Percentiles rank a stretch among this genome's conserved stretches.
Conservation (phyloP, 768 basidiomycete genomes). For the Pulveroboletus sp. region DNA sequence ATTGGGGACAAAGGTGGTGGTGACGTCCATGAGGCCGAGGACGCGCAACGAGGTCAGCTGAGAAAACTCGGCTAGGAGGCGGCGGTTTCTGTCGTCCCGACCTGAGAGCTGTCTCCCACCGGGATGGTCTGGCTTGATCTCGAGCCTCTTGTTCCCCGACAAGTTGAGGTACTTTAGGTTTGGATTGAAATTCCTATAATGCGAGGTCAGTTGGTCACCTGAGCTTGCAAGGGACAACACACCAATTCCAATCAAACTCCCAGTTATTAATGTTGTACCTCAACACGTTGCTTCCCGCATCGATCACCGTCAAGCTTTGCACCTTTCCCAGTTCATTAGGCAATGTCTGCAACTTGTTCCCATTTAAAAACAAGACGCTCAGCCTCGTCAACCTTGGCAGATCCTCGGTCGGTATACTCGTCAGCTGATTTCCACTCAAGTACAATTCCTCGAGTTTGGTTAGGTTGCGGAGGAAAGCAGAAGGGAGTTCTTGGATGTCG, state of each 20-base stretch:
- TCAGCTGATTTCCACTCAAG: constrained; percentile 92
- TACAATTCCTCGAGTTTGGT: constrained; percentile 80
- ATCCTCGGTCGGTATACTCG: constrained; percentile 87
- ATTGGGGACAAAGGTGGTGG: constrained; percentile 56
- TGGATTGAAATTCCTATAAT: constrained; percentile 89
- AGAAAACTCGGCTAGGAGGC: constrained; percentile 77
- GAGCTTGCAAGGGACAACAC: constrained; percentile 15
- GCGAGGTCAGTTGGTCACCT: constrained; percentile 2
- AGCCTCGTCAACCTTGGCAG: constrained; percentile 67
- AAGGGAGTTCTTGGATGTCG: constrained; percentile 85
- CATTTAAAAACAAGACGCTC: constrained; percentile 82
- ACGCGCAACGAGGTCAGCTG: constrained; percentile 82
- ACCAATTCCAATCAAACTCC: constrained; percentile 99
- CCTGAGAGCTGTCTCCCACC: constrained; percentile 29
- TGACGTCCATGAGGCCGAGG: constrained; percentile 97
- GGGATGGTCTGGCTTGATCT: constrained; percentile 77
- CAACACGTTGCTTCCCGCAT: constrained; percentile 90
- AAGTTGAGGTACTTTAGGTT: constrained; percentile 92
- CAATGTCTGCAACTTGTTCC: constrained; percentile 88
- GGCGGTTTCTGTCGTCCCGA: constrained; percentile 24
- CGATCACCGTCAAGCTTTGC: constrained; percentile 72
- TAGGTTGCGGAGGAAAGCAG: constrained; percentile 70
- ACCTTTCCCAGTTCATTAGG: constrained; percentile 90
- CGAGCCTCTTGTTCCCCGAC: constrained; percentile 94
- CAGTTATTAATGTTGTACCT: constrained; percentile 98